phyloP scores from a whole-genome alignment of 177 flowering plant species.

The Vitis hybrid region DNA sequence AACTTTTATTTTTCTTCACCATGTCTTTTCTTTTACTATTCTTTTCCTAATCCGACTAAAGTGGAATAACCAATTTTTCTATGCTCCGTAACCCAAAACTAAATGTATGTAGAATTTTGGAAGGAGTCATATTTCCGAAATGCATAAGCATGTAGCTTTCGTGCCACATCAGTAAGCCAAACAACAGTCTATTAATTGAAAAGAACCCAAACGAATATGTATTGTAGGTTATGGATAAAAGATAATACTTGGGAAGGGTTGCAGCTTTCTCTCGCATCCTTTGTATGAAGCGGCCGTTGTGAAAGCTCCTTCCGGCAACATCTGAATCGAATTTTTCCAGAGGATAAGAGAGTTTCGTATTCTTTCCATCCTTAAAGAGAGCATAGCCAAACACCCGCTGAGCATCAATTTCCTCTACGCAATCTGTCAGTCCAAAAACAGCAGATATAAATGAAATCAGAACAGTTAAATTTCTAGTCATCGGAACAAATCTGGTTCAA shows the following conservation, averaged over 20 bases:
- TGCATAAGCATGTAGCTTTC: neutral
- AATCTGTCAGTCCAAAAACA: constrained; percentile 32
- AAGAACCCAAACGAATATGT: neutral
- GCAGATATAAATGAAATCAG: neutral
- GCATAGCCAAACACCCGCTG: constrained; percentile 53
- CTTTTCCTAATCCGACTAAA: too few relatives aligned
- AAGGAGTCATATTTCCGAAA: too few relatives aligned
- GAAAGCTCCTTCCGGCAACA: constrained; percentile 51
- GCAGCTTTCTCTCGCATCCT: constrained; percentile 49
- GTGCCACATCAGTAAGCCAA: neutral
- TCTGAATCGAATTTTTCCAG: constrained; percentile 46
- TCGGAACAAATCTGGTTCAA: too few relatives aligned
- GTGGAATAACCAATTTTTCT: too few relatives aligned
- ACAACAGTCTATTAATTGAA: neutral
- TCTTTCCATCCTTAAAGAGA: constrained; percentile 45
- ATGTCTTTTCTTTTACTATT: too few relatives aligned
- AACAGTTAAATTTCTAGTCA: neutral
- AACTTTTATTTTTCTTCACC: too few relatives aligned
- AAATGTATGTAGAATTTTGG: too few relatives aligned
- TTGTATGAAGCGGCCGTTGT: constrained; percentile 53
- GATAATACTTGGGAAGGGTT: constrained; percentile 36
- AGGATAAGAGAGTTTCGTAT: constrained; percentile 40
- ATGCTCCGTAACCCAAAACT: too few relatives aligned
- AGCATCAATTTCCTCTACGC: constrained; percentile 49
- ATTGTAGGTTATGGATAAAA: neutral